Conservation (phyloP, 208 protist genomes). For the Crithidia expoeki region DNA sequence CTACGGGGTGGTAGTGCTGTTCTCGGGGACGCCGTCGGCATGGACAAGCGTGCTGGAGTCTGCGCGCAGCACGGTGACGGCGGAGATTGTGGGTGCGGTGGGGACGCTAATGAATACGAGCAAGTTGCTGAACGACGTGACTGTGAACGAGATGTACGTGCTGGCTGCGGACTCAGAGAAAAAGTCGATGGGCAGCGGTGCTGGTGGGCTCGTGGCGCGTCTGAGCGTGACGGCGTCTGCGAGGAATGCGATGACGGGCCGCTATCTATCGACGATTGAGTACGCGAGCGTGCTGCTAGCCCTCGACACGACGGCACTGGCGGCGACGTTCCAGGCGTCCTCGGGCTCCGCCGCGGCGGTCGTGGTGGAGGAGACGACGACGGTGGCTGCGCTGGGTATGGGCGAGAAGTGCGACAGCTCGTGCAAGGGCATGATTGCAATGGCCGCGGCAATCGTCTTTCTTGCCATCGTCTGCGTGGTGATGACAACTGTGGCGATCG, state of each 20-base stretch:
- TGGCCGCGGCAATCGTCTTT: background rate
- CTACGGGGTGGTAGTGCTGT: slow-evolving; percentile 11
- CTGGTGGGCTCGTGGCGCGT: slow-evolving; percentile 13
- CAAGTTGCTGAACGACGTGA: slow-evolving; percentile 3
- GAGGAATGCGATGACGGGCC: slow-evolving; percentile 17
- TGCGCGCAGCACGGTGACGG: background rate
- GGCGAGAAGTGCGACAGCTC: slow-evolving; percentile 1
- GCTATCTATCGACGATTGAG: slow-evolving; percentile 21
- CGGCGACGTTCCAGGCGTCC: background rate
- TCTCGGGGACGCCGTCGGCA: slow-evolving; percentile 6
- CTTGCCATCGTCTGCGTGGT: slow-evolving; percentile 2
- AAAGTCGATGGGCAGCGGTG: slow-evolving; percentile 20
- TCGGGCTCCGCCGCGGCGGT: slow-evolving; percentile 6
- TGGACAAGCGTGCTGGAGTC: background rate
- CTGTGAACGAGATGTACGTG: background rate
- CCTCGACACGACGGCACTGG: slow-evolving; percentile 14
- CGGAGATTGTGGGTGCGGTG: background rate
- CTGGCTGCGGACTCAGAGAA: background rate
- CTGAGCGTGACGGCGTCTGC: background rate
- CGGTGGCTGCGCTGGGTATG: background rate
- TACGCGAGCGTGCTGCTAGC: slow-evolving; percentile 15
- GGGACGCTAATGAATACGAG: slow-evolving; percentile 5
- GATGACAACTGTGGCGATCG: slow-evolving; percentile 1
- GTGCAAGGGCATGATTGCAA: slow-evolving; percentile 23
- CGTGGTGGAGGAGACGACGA: slow-evolving; percentile 16